Evolutionary conservation across 2,329 filamentous ascomycete genomes (phyloP), one percentile per base, ranked within the genome.

Genomic region (Aureobasidium subglaciale): DNA sequence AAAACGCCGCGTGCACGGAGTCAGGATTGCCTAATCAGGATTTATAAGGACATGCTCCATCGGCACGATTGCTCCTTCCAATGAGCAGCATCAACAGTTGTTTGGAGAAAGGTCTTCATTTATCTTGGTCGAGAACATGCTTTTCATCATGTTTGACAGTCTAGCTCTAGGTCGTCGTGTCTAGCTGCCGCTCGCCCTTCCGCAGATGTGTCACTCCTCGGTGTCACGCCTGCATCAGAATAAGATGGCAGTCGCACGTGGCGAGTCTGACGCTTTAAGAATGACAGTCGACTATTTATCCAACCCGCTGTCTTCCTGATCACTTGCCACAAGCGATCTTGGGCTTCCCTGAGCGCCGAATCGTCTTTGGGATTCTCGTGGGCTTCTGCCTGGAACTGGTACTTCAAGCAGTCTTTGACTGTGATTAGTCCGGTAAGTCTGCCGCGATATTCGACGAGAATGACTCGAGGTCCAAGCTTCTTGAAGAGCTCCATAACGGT

Each of bases 401-500:
- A 97, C 69, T 93, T 95, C 56, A 99, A 75, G 63, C 93, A 97
- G 69, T 99, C 93, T 70, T 99, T 99, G 59, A 96, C 88, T 0
- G 93, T 99, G 1, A 99, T 88, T 0, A 99, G 78, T 0, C 93
- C 93, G 0, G 81, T 82, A 2, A 99, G 78, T 48, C 83, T 82
- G 13, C 93, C 93, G 57, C 88, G 87, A 67, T 96, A 87, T 70
- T 99, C 93, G 35, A 96, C 86, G 3, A 99, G 78, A 48, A 99
- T 92, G 5, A 96, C 90, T 1, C 93, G 83, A 0, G 92, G 93
- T 0, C 93, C 93, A 68, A 99, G 95, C 74, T 97, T 99, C 70
- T 92, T 92, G 77, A 99, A 99, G 10, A 99, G 78, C 67, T 99
- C 93, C 90, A 99, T 96, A 29, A 95, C 92, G 0, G 93, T 99